A percentile compares a stretch with the other conserved stretches of the same genome.
Evolutionary conservation across 2,329 filamentous ascomycete species (phyloP).

Genomic region (Chalaropsis ovoidea): DNA sequence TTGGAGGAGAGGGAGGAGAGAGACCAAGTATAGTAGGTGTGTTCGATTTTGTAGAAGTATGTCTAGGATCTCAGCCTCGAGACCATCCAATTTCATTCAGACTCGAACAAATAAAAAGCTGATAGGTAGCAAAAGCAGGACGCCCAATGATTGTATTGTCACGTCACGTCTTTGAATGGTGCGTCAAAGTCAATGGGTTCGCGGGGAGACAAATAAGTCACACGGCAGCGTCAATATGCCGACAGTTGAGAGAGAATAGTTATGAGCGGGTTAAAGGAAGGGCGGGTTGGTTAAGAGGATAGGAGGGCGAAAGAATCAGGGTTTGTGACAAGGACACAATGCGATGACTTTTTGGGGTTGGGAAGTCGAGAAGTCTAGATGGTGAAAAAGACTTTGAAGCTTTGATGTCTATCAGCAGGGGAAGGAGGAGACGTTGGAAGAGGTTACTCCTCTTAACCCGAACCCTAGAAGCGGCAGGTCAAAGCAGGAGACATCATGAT

Average conservation of each 20-base stretch:
- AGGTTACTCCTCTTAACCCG: neutral
- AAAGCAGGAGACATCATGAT: neutral
- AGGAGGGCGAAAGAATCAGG: neutral
- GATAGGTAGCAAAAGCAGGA: neutral
- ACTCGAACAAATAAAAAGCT: neutral
- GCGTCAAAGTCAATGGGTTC: neutral
- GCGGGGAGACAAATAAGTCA: neutral
- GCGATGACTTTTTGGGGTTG: neutral
- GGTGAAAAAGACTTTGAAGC: neutral
- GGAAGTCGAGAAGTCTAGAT: conserved; percentile 1
- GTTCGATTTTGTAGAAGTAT: neutral
- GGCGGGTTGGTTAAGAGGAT: too few relatives aligned
- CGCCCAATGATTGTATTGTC: neutral
- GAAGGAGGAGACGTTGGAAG: conserved; percentile 9
- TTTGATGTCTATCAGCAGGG: neutral
- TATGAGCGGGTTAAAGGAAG: too few relatives aligned
- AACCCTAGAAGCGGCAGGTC: neutral
- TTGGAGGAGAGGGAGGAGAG: neutral
- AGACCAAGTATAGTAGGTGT: conserved; percentile 1
- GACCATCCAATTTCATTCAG: neutral
- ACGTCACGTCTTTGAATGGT: neutral
- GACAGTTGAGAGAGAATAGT: neutral
- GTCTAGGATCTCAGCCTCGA: neutral
- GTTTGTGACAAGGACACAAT: neutral
- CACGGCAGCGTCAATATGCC: neutral